Evolutionary conservation across 2,329 filamentous ascomycete species (phyloP), one percentile per base, ranked within the genome.

Genomic region (Mariannaea sp.): DNA sequence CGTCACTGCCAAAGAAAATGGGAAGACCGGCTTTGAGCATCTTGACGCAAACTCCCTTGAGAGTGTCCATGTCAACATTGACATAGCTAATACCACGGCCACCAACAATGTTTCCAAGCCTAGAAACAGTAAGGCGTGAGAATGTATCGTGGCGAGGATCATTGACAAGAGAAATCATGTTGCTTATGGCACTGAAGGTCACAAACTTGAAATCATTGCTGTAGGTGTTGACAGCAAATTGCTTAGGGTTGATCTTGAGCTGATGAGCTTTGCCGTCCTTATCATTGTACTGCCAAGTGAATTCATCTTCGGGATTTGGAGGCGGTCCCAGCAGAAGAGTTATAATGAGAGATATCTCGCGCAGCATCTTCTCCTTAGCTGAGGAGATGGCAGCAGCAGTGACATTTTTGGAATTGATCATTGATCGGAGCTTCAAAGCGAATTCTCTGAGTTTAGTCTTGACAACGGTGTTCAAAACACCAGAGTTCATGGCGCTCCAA

Each of bases 361-460:
- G 83, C 71, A 96, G 78, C 84, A 94, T 92, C 61, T 80, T 80
- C 54, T 84, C 81, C 71, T 94, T 95, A 56, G 78, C 75, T 14
- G 53, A 78, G 60, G 66, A 83, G 60, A 71, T 73, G 58, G 55
- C 73, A 58, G 61, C 73, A 57, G 59, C 73, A 2, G 71, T 67
- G 40, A 74, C 61, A 10, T 61, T 65, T 29, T 56, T 40, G 7
- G 62, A 55, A 29, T 62, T 60, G 42, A 79, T 75, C 36, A 92
- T 69, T 1, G 74, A 71, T n/a, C 90, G 83, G 9, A 96, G 79
- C 20, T 78, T 75, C n/a, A 96, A 73, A 1, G 88, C 90, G 63
- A 90, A 87, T 71, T 96, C 90, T n/a, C 92, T 86, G 27, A 96
- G 81, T 75, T 95, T 95, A 14, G 87, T 92, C 9, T 90, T 92